Conservation (phyloP, 1,139 yeast genomes). For the Geotrichum australiense region DNA sequence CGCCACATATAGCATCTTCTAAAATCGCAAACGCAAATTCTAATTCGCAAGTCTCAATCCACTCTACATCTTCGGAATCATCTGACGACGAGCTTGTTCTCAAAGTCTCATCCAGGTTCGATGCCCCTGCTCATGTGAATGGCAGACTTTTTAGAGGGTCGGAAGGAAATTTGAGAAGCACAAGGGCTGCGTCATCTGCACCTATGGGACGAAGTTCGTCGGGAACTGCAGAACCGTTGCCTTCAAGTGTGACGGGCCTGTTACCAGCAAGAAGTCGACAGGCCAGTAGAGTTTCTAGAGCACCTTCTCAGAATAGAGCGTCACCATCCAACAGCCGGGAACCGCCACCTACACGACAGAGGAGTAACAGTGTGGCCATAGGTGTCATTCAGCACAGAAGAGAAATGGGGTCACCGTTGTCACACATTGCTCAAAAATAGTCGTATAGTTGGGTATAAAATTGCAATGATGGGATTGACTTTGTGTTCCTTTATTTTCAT, state of each 20-base stretch:
- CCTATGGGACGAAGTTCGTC: not conserved
- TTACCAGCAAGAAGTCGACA: not conserved
- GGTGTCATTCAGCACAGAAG: conserved; percentile 1
- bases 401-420: too few relatives aligned
- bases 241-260: conserved; percentile 3
- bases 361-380: conserved; percentile 2
- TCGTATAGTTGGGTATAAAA: too few relatives aligned
- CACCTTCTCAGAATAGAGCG: not conserved
- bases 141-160: conserved; percentile 8
- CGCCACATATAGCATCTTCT: not conserved
- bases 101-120: conserved; percentile 4
- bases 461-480: too few relatives aligned
- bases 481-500: too few relatives aligned
- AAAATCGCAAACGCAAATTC: not conserved
- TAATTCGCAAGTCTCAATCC: not conserved
- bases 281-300: not conserved
- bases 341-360: too few relatives aligned
- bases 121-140: not conserved
- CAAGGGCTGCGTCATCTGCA: not conserved
- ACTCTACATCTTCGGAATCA: not conserved
- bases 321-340: too few relatives aligned
- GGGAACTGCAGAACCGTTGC: not conserved
- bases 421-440: too few relatives aligned
- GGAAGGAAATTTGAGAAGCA: conserved; percentile 7
- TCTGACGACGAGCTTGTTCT: conserved; percentile 8